Conservation (phyloP, 352 stramenopile genomes). For the Globisporangium echinulatum region DNA sequence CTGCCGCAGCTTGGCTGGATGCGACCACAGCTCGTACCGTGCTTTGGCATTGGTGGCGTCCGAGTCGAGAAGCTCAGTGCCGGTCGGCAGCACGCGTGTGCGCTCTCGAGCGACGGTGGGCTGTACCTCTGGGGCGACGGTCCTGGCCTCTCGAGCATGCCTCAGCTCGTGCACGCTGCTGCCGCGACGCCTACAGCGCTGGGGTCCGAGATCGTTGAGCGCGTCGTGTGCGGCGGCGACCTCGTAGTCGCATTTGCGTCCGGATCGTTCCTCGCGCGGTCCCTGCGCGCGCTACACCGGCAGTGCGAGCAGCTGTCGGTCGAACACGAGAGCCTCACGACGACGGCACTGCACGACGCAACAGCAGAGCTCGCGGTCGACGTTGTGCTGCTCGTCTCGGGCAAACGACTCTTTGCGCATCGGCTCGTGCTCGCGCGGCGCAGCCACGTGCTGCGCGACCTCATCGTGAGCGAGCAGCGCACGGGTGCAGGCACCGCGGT, state of each 20-base stretch:
- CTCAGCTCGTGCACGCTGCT: constrained; percentile 8
- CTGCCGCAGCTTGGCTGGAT: constrained; percentile 35
- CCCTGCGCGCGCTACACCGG: constrained; percentile 29
- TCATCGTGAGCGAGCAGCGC: constrained; percentile 49
- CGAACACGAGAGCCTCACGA: constrained; percentile 4
- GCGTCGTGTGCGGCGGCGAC: constrained; percentile 43
- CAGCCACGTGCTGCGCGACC: constrained; percentile 39
- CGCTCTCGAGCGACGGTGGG: constrained; percentile 80
- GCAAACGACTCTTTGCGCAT: constrained; percentile 33
- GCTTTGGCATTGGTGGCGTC: constrained; percentile 27
- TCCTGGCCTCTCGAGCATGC: constrained; percentile 1
- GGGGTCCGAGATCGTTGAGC: constrained; percentile 27
- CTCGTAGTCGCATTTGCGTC: constrained; percentile 42
- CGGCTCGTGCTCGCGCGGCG: constrained; percentile 54
- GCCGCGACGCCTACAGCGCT: constrained; percentile 6
- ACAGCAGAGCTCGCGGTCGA: constrained; percentile 17
- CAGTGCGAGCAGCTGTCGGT: constrained; percentile 8
- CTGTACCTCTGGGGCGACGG: constrained; percentile 88
- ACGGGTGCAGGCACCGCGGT: background rate
- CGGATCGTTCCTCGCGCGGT: constrained; percentile 38
- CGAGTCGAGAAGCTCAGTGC: constrained; percentile 63
- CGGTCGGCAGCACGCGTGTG: constrained; percentile 82
- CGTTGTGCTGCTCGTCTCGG: constrained; percentile 43
- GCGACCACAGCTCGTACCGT: constrained; percentile 34
- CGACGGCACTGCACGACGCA: background rate